A percentile compares a stretch with the other conserved stretches of the same genome.
Conservation (phyloP, 1,284 basidiomycete species). For the Agaricales sp. region DNA sequence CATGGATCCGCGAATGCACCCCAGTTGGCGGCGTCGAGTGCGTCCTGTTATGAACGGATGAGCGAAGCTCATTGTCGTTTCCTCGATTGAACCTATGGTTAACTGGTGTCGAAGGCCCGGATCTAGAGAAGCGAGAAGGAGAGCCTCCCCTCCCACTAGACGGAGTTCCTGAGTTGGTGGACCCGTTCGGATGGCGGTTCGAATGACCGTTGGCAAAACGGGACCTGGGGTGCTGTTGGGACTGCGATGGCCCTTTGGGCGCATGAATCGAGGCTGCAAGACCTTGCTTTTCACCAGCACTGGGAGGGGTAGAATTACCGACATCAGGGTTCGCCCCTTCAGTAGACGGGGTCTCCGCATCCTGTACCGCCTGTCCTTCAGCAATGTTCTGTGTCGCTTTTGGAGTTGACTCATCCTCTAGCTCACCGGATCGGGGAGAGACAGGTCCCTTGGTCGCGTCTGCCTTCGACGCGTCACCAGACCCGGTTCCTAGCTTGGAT, state of each 20-base stretch:
- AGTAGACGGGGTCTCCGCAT: constrained; percentile 1
- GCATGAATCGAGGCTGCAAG: constrained; percentile 26
- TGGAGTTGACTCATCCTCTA: too few relatives aligned
- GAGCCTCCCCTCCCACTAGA: constrained; percentile 17
- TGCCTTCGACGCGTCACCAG: too few relatives aligned
- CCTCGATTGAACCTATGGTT: background rate
- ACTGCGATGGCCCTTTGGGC: constrained; percentile 17
- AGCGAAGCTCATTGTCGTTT: too few relatives aligned
- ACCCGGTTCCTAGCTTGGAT: too few relatives aligned
- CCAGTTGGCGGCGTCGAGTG: constrained; percentile 52
- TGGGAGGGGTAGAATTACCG: constrained; percentile 2
- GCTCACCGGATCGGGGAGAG: too few relatives aligned
- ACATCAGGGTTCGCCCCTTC: constrained; percentile 2
- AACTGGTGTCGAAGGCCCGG: background rate
- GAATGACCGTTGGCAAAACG: constrained; percentile 24
- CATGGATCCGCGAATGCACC: constrained; percentile 24
- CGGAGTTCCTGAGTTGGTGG: constrained; percentile 16
- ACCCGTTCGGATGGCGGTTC: constrained; percentile 19
- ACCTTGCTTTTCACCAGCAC: constrained; percentile 12
- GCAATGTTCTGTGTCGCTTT: background rate
- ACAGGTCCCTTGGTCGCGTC: background rate
- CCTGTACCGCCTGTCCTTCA: background rate
- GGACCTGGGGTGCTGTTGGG: constrained; percentile 17
- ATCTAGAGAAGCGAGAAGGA: constrained; percentile 7
- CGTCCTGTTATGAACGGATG: constrained; percentile 39